phyloP scores from a whole-genome alignment of 2,329 filamentous ascomycete genomes.

The Whalleya microplaca region DNA sequence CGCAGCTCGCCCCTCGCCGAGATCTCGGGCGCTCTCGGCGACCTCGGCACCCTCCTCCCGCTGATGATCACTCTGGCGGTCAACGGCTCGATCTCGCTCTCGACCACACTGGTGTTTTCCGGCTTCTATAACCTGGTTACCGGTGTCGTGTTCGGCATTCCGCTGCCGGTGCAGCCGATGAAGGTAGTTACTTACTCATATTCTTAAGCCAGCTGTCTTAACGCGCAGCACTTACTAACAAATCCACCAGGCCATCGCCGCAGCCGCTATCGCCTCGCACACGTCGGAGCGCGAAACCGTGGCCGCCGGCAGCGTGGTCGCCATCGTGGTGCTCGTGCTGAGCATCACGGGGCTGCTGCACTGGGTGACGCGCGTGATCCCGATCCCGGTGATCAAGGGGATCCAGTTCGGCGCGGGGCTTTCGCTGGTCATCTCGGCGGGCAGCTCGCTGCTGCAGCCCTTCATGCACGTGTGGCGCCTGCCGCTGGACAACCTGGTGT shows the following conservation, averaged over 20 bases:
- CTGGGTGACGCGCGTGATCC: conserved; percentile 74
- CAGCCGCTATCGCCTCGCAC: conserved; percentile 76
- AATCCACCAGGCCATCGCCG: conserved; percentile 72
- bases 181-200: conserved; percentile 48
- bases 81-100: conserved; percentile 77
- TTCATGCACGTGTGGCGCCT: conserved; percentile 65
- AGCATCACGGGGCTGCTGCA: conserved; percentile 78
- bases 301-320: conserved; percentile 83
- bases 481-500: conserved; percentile 76
- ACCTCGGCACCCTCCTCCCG: conserved; percentile 73
- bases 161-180: conserved; percentile 89
- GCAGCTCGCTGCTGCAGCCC: conserved; percentile 66
- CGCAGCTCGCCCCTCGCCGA: conserved; percentile 62
- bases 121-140: conserved; percentile 86
- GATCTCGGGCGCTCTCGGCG: conserved; percentile 82
- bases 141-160: conserved; percentile 82
- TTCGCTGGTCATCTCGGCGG: conserved; percentile 79
- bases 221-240: background rate
- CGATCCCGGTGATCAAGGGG: conserved; percentile 87
- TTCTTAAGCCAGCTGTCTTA: background rate
- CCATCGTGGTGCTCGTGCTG: conserved; percentile 72
- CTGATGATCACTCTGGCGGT: conserved; percentile 81
- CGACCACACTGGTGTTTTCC: conserved; percentile 84
- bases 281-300: conserved; percentile 73
- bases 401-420: conserved; percentile 93